Evolutionary conservation across 352 stramenopile genomes (phyloP), one percentile per base, ranked within the genome.

Genomic region (Phytopythium litorale): DNA sequence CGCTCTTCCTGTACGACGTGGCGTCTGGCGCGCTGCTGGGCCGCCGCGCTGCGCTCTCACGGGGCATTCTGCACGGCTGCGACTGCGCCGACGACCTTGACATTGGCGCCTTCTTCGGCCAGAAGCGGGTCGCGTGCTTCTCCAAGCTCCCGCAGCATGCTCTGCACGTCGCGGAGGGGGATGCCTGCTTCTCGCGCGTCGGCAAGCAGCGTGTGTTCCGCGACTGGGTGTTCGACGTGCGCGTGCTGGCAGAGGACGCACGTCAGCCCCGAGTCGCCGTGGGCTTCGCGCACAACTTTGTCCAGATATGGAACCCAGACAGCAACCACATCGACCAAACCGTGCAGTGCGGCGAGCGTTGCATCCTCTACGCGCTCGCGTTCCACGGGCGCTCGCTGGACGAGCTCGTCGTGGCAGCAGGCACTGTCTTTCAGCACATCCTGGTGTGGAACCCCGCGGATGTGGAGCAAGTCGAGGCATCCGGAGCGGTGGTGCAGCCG

Each of bases 351-450:
- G 75, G 80, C 11, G 86, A 91, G 63, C 82, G 85, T 0, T 93
- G 85, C 56, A 94, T 94, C 63, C 63, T 96, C 58, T 96, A 94
- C 64, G 74, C 87, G 43, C 73, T 96, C 7, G 71, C 80, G 21
- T 91, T 96, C 62, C 73, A 94, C 54, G 85, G 87, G n/a, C 79
- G 87, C 30, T 66, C 58, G 4, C 23, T 75, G 15, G 69, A 81
- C 15, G 68, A 86, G 21, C 72, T 96, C 21, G 56, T 92, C 7
- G 81, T 95, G 25, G 87, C 87, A 37, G 88, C 87, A 0, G 87
- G 87, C 23, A 96, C 87, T 0, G 86, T 96, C 6, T 95, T 93
- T 59, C 87, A 94, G 69, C 83, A 94, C 46, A 89, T 96, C 54
- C 65, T 96, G 56, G 58, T 96, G 43, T 96, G 87, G 87, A 75